A percentile compares a stretch with the other conserved stretches of the same genome.
These are phyloP conservation scores for Digitaria exilis DNA, from an alignment of 202 grass and related monocot genomes.

Conservation along the genomic window DNA sequence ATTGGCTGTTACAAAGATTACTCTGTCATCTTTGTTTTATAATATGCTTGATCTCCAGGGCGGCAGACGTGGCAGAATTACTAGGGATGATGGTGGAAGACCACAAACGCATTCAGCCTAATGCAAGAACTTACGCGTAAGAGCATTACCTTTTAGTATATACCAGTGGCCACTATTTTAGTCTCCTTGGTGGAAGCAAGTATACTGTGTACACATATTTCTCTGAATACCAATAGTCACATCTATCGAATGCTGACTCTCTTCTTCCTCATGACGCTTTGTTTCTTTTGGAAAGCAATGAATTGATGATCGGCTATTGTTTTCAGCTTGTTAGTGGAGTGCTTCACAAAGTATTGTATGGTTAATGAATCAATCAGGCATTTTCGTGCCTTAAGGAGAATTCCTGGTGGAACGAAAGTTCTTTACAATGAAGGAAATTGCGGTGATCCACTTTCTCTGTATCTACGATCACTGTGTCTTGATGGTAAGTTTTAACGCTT, in stretches of 20 bases:
- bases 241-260: conserved; percentile 11
- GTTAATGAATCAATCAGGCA: conserved; percentile 97
- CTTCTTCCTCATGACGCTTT: background rate
- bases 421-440: conserved; percentile 89
- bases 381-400: conserved; percentile 86
- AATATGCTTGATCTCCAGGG: conserved; percentile 56
- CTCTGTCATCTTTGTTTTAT: conserved; percentile 30
- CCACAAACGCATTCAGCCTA: conserved; percentile 88
- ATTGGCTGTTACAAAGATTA: conserved; percentile 3
- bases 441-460: conserved; percentile 95
- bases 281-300: conserved; percentile 21
- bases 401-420: conserved; percentile 79
- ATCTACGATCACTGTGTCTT: conserved; percentile 84
- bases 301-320: conserved; percentile 39
- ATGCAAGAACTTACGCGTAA: conserved; percentile 95
- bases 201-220: background rate
- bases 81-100: conserved; percentile 99
- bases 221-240: conserved; percentile 21
- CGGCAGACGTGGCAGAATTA: conserved; percentile 81
- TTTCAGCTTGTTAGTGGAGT: conserved; percentile 90
- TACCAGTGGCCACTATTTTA: conserved; percentile 5
- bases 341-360: conserved; percentile 95
- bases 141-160: conserved; percentile 26
- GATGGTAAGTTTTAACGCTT: conserved; percentile 64
- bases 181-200: conserved; percentile 13